A percentile compares a stretch with the other conserved stretches of the same genome.
Conservation (phyloP, 495 filamentous ascomycete genomes). For the Haplographium delicatum region DNA sequence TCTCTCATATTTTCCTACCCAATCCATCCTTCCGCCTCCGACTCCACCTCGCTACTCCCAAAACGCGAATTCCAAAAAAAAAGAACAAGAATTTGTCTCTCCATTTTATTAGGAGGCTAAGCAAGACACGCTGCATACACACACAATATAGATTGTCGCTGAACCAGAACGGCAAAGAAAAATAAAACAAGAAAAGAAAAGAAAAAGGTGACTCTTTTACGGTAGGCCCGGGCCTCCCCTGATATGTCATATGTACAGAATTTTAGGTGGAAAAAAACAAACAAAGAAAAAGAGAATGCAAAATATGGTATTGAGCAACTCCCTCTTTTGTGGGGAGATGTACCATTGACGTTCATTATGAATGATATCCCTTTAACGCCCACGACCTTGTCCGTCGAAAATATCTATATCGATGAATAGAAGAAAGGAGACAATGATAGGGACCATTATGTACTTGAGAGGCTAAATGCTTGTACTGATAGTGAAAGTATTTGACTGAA, state of each 20-base stretch:
- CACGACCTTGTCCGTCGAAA: not conserved
- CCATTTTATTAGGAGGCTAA: not conserved
- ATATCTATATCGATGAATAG: slow-evolving; percentile 16
- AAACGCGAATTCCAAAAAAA: not conserved
- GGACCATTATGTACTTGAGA: slow-evolving; percentile 13
- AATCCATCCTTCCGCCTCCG: not conserved
- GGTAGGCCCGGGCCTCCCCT: too few species aligned
- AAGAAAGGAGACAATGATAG: not conserved
- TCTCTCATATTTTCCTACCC: not conserved
- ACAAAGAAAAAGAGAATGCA: too few species aligned
- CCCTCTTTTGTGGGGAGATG: too few species aligned
- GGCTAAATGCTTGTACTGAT: not conserved
- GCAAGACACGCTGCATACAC: slow-evolving; percentile 11
- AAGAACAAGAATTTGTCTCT: not conserved
- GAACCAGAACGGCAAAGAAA: not conserved
- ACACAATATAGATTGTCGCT: not conserved
- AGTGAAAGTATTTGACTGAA: slow-evolving; percentile 10
- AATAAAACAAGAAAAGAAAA: not conserved
- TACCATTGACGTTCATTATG: not conserved
- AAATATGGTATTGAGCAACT: too few species aligned
- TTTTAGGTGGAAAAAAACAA: too few species aligned
- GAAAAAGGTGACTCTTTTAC: too few species aligned
- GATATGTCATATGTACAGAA: not conserved
- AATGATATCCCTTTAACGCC: not conserved
- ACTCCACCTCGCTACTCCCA: not conserved